Base-by-base conservation (phyloP, 2,329 filamentous ascomycete species). In the Aspergillus pseudoterreus region DNA sequence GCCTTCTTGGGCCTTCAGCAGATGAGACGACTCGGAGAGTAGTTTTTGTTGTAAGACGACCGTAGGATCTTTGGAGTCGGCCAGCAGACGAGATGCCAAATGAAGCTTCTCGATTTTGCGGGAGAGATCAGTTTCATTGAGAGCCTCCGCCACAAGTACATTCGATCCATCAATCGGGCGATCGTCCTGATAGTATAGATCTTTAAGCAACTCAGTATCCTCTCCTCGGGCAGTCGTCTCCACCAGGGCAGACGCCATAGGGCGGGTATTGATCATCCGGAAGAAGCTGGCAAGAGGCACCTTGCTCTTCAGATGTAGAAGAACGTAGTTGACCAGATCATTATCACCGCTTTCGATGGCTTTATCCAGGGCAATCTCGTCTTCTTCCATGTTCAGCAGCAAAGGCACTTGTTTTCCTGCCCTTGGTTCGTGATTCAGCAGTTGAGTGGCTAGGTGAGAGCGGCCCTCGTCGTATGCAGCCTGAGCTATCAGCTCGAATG, bases 111-210 rank as follows among this genome's bases (percentile, higher is more conserved):
- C 94, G 1, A 82, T 81, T 4, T 88, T 82, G 1, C 84, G 85
- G 32, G 85, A 80, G 22, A 84, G 77, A 56, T 88, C 84, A 1
- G 84, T 79, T 64, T 94, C 88, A 4, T 80, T 75, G 6, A 99
- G 77, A 0, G 92, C 89, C 71, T 99, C 92, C 17, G 84, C 83
- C 12, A 99, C 77, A 53, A 97, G 88, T 2, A 99, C 84, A 52
- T 90, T 88, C 0, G 92, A 88, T 3, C 94, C 91, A 58, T 97
- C 94, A 4, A 91, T 77, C 3, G 92, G 84, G 4, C 92, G 84
- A 68, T 99, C 94, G 63, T 97, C 94, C 73, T 97, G 94, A 68
- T 99, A 99, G 74, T 94, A 99, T 3, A 99, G 78, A 66, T 97
- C 94, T 65, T 97, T 99, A 22, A 99, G 82, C 19, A 99, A 72